Base-by-base conservation (phyloP, 768 basidiomycete species). In the Lenzites betulinus region DNA sequence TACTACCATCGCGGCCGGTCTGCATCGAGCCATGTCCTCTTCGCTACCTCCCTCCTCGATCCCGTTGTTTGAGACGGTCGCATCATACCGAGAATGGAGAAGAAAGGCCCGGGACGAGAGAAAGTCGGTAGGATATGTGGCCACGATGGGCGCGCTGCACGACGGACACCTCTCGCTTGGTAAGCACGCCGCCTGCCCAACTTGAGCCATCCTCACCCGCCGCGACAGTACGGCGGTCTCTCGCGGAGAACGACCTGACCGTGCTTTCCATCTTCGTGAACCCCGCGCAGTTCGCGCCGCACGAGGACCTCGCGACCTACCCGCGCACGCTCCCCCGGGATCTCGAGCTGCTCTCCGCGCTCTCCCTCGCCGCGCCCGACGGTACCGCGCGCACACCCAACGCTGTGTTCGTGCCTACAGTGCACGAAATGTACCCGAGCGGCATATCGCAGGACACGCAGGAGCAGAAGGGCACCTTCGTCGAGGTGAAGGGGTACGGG, bases 101-200 rank as follows among this genome's bases (percentile, higher is more conserved):
- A 73, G 78, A 50, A 74, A 75, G 33, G 91, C 86, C 0, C 84
- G 83, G 59, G 77, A 80, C 0, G 74, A 78, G 46, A 76, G 77
- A 30, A 82, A 86, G 69, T 81, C 85, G 1, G 93, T 99, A 6
- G 97, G 97, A 0, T 92, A 91, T 59, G 94, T 99, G n/a, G 85
- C 97, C 0, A 99, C 97, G 12, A 98, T 98, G 96, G 96, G 96
- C 22, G 96, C 96, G 1, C 76, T 99, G 43, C 97, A 99, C 71
- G 86, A 90, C 9, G 97, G 97, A 1, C 97, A 98, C 72, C 78
- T 98, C 43, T 85, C 90, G 54, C 86, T 99, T 36, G 92, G 96
- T 97, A 66, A 63, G 66, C 33, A 13, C 25, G 25, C 2, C n/a
- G 16, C 28, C 1, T 18, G 12, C 3, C 2, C 7, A 16, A 1